These are phyloP conservation scores for Penicillium steckii DNA, from an alignment of 495 filamentous ascomycete genomes.

Conservation along the genomic window DNA sequence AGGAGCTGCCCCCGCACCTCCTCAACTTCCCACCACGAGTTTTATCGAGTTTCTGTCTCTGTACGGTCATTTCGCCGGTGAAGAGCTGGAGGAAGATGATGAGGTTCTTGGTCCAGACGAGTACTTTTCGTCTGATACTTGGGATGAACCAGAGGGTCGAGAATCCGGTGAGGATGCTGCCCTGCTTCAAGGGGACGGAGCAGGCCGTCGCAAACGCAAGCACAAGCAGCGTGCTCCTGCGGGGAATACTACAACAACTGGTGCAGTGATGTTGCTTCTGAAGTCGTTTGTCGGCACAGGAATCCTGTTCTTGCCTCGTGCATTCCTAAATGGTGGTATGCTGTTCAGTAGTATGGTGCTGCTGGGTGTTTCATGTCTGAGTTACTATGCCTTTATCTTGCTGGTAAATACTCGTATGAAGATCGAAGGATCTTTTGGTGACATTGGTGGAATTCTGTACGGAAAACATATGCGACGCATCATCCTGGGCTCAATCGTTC, in stretches of 20 bases:
- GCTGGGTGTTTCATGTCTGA: slow-evolving; percentile 75
- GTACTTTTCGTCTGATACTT: slow-evolving; percentile 74
- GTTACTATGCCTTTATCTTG: slow-evolving; percentile 95
- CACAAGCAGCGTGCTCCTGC: slow-evolving; percentile 66
- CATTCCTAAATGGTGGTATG: slow-evolving; percentile 95
- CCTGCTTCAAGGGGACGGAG: slow-evolving; percentile 65
- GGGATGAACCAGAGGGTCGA: slow-evolving; percentile 55
- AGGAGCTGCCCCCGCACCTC: slow-evolving; percentile 38
- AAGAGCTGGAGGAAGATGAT: slow-evolving; percentile 93
- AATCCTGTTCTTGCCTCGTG: slow-evolving; percentile 92
- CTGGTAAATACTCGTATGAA: slow-evolving; percentile 82
- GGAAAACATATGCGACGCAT: slow-evolving; percentile 84
- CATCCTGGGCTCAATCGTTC: slow-evolving; percentile 85
- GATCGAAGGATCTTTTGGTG: slow-evolving; percentile 88
- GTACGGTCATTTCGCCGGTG: slow-evolving; percentile 96
- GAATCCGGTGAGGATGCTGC: slow-evolving; percentile 80
- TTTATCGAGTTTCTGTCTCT: slow-evolving; percentile 94
- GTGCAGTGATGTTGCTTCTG: slow-evolving; percentile 77
- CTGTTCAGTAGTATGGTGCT: slow-evolving; percentile 91
- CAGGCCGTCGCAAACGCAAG: slow-evolving; percentile 63
- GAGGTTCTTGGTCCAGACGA: slow-evolving; percentile 81
- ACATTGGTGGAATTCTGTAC: slow-evolving; percentile 90
- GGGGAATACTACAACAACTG: slow-evolving; percentile 69
- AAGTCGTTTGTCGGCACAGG: slow-evolving; percentile 98
- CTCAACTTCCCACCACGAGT: slow-evolving; percentile 76